Percentiles rank a stretch among this genome's conserved stretches.
phyloP scores from a whole-genome alignment of 805 yeast species.

The Clavispora carvajalis region DNA sequence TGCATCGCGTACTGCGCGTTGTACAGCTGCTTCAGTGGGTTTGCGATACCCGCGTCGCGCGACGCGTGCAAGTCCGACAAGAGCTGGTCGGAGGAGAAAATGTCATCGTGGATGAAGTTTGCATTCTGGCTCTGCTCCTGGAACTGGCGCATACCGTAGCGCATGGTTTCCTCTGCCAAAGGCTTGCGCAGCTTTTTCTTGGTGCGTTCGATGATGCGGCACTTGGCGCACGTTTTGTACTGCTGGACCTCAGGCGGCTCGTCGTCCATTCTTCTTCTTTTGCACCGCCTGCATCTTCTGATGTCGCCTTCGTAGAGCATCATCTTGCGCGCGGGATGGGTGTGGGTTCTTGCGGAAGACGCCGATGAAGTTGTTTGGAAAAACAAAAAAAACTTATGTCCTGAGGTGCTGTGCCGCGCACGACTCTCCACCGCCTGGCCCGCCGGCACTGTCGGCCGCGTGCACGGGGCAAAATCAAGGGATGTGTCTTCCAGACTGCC shows the following conservation, averaged over 20 bases:
- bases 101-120: conserved; percentile 29
- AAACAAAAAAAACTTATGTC: background rate
- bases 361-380: conserved; percentile 1
- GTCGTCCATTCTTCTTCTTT: conserved; percentile 48
- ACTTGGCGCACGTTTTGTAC: conserved; percentile 54
- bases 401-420: conserved; percentile 1
- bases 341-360: background rate
- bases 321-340: conserved; percentile 7
- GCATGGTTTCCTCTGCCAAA: conserved; percentile 42
- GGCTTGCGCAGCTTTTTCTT: conserved; percentile 41
- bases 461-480: background rate
- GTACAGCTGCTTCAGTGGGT: conserved; percentile 13
- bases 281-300: conserved; percentile 52
- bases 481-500: no score
- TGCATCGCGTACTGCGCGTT: conserved; percentile 10
- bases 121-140: conserved; percentile 33
- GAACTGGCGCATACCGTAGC: conserved; percentile 41
- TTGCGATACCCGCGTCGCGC: conserved; percentile 7
- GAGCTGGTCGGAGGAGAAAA: conserved; percentile 19
- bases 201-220: conserved; percentile 49
- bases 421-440: background rate
- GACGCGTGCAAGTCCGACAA: conserved; percentile 11
- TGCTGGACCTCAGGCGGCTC: conserved; percentile 53
- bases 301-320: conserved; percentile 19
- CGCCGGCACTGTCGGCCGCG: background rate